These are phyloP conservation scores for Lasiodiplodia theobromae DNA, from an alignment of 2,329 filamentous ascomycete genomes.

Conservation along the genomic window DNA sequence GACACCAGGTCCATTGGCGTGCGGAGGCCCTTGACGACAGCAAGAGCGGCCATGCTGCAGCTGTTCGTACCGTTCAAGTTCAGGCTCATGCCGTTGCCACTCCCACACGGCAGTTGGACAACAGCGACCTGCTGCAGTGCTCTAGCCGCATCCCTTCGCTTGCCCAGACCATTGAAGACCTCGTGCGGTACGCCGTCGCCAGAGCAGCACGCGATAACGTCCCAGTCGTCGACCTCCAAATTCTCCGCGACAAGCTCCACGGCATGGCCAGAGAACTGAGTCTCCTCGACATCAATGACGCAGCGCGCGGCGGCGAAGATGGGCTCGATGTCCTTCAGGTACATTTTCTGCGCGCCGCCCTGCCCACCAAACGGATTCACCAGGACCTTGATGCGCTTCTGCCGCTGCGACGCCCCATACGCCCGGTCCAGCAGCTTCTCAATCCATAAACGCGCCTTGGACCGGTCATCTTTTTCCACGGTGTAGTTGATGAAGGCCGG, in stretches of 20 bases:
- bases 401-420: conserved; percentile 72
- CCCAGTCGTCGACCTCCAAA: conserved; percentile 79
- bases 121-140: conserved; percentile 82
- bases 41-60: conserved; percentile 77
- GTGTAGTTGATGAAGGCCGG: conserved; percentile 68
- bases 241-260: conserved; percentile 72
- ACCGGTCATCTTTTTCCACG: conserved; percentile 59
- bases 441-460: conserved; percentile 67
- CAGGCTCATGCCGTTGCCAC: conserved; percentile 91
- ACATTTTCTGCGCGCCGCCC: conserved; percentile 75
- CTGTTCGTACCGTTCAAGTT: conserved; percentile 85
- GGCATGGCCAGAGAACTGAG: conserved; percentile 77
- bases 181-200: conserved; percentile 93
- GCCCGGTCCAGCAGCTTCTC: conserved; percentile 70
- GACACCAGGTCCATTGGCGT: conserved; percentile 86
- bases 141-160: conserved; percentile 73
- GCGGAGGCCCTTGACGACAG: conserved; percentile 85
- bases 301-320: conserved; percentile 84
- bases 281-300: conserved; percentile 74
- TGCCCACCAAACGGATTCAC: conserved; percentile 92
- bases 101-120: conserved; percentile 88
- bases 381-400: conserved; percentile 83
- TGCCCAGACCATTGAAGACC: conserved; percentile 90
- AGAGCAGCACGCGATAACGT: conserved; percentile 87
- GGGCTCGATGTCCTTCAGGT: conserved; percentile 77